These are phyloP conservation scores for Lipomyces anomalus DNA, from an alignment of 805 yeast genomes.

Conservation along the genomic window DNA sequence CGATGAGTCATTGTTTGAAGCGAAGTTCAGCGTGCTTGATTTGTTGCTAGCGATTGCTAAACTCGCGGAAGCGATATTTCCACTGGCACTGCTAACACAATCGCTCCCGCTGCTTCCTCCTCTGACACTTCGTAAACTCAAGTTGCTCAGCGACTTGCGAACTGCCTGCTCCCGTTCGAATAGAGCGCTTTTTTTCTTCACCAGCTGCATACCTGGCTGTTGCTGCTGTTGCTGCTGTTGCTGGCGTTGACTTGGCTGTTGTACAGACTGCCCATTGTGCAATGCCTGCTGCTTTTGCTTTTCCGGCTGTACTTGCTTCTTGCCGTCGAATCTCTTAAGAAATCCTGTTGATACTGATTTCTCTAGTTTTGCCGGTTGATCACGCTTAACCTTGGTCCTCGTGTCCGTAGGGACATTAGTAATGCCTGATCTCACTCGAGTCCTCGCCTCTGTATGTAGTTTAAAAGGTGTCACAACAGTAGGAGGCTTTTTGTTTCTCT, in stretches of 20 bases:
- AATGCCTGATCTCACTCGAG: no score
- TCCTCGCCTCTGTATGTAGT: not conserved
- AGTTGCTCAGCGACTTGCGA: constrained; percentile 17
- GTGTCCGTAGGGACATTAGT: not conserved
- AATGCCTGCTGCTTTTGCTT: not conserved
- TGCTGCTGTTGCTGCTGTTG: not conserved
- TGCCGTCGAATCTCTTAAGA: no score
- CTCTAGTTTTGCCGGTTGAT: no score
- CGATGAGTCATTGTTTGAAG: no score
- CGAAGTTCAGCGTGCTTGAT: no score
- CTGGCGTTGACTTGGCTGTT: not conserved
- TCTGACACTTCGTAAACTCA: constrained; percentile 19
- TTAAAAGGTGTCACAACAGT: not conserved
- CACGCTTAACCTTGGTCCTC: no score
- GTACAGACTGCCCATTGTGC: no score
- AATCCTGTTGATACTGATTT: no score
- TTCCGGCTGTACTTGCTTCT: not conserved
- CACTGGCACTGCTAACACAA: no score
- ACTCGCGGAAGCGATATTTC: not conserved
- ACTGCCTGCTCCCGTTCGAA: constrained; percentile 21
- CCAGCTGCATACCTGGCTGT: not conserved
- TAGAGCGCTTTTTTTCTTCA: constrained; percentile 20
- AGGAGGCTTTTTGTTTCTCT: not conserved
- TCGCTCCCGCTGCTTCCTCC: not conserved
- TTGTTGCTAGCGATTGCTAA: no score